Conservation (phyloP, 441 rosid species). For the Bocquillonia castaneifolia region DNA sequence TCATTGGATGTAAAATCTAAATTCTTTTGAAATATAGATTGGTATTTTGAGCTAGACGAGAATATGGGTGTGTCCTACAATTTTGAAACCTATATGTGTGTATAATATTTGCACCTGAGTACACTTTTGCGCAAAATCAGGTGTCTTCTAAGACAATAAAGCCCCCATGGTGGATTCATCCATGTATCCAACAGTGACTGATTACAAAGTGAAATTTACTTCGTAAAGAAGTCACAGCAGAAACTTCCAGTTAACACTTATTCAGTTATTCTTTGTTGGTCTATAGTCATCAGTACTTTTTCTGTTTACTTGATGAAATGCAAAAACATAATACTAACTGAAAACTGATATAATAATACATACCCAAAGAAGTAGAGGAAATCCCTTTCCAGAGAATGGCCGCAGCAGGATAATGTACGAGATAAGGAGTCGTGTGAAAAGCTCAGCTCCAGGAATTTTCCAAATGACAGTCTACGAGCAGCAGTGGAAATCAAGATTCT, state of each 20-base stretch:
- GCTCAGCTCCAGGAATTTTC: constrained; percentile 94
- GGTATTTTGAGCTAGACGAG: neutral
- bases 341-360: constrained; percentile 12
- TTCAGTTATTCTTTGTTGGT: neutral
- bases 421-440: constrained; percentile 50
- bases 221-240: no score
- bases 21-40: no score
- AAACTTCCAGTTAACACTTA: no score
- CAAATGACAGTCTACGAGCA: constrained; percentile 78
- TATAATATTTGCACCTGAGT: neutral
- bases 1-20: neutral
- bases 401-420: constrained; percentile 54
- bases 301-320: neutral
- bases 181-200: no score
- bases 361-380: constrained; percentile 96
- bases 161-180: no score
- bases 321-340: neutral
- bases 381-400: constrained; percentile 73
- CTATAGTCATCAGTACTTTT: neutral
- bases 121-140: neutral
- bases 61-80: neutral
- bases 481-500: constrained; percentile 73
- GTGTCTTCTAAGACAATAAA: neutral
- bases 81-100: neutral
- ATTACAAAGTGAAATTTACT: no score